Conservation (phyloP, 1,284 basidiomycete genomes). For the Cystobasidiaceae sp. region DNA sequence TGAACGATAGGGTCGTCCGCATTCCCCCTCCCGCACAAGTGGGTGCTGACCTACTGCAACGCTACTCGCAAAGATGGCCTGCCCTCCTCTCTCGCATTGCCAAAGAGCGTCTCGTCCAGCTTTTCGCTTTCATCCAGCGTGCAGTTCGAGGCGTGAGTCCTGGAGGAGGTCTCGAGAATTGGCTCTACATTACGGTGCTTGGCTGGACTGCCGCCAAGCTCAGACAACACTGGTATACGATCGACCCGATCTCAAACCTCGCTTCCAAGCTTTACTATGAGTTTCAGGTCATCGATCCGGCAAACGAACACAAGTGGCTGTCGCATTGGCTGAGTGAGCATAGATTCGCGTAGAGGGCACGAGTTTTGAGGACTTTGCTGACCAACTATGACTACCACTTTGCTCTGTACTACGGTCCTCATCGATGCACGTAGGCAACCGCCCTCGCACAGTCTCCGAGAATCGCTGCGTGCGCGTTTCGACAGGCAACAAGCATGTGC, state of each 20-base stretch:
- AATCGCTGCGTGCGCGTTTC: background rate
- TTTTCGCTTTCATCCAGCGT: background rate
- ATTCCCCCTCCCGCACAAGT: background rate
- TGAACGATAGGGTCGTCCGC: background rate
- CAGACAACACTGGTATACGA: background rate
- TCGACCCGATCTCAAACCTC: background rate
- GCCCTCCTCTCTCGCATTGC: too few species aligned
- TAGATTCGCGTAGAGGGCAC: too few species aligned
- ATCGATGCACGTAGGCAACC: background rate
- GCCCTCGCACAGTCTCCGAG: background rate
- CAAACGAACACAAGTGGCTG: slow-evolving; percentile 5
- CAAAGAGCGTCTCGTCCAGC: background rate
- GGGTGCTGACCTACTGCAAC: background rate
- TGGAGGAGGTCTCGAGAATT: background rate
- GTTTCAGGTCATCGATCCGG: background rate
- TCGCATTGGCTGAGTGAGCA: background rate
- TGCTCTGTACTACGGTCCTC: background rate
- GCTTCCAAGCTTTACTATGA: background rate
- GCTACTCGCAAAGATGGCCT: background rate
- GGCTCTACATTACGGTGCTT: background rate
- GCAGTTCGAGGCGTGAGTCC: background rate
- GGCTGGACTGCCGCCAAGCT: background rate
- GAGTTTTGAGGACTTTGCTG: too few species aligned
- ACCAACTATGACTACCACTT: background rate
- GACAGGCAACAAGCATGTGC: background rate